Evolutionary conservation across 306 rosid genomes (phyloP), one percentile per base, ranked within the genome.

Genomic region (Acacia acuminata): DNA sequence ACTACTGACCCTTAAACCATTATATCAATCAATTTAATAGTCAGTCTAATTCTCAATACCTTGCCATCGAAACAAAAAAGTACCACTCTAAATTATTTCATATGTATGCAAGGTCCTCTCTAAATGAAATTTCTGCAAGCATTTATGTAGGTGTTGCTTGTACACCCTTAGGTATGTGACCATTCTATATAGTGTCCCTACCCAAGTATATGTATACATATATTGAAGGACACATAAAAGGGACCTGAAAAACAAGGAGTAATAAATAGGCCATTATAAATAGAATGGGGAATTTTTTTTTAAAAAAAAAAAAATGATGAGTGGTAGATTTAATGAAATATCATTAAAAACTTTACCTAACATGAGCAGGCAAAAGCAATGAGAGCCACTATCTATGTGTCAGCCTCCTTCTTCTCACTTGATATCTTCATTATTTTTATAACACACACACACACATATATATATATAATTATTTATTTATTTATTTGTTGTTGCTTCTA

Each of bases 331-430:
- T 44, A 12, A 42, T 80, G 24, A 60, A 58, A 44, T 44, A 19
- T 43, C 78, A 80, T 30, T 80, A 60, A 80, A 71, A 80, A 47
- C 73, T 60, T 80, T 80, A 32, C 73, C 83, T 7, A 45, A 60
- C 78, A n/a, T 6, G 65, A 80, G 73, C 73, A 72, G 40, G 50
- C 83, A 60, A 60, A 45, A 45, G 47, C 70, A 30, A 72, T 43
- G 3, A 44, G 64, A 25, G 19, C 58, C 15, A 70, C 42, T 15
- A 55, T 22, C 43, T 40, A 17, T 56, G 71, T 71, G 76, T 56
- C 77, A 43, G 58, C 27, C 63, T 27, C 40, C 38, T 27, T 16
- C 34, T 65, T 30, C 58, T 56, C 27, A 8, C 10, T 19, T 8
- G 24, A 19, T n/a, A 58, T n/a, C 11, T 58, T 58, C 65, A 22